Base-by-base conservation (phyloP, 768 basidiomycete species). In the Pleurotus giganteus region DNA sequence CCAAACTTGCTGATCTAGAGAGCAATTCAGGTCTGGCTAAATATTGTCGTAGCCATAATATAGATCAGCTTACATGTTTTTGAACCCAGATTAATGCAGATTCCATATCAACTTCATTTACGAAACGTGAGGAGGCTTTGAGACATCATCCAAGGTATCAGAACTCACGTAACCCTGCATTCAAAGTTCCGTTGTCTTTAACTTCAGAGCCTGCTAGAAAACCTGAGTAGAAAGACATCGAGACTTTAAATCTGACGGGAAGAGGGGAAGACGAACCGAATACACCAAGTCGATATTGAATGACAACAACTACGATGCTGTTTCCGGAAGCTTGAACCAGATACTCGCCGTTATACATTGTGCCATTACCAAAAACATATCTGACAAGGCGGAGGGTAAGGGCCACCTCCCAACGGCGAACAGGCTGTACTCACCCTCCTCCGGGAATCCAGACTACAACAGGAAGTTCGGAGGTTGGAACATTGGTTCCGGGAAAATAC, bases 51-150 rank as follows among this genome's bases (percentile, higher is more conserved):
- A 9, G 46, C 31, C 11, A 9, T 29, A 17, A 9, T 8, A 11
- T 21, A 45, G 7, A 19, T 15, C 11, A 8, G 21, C 65, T 31
- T 45, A 74, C 76, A 62, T 78, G 65, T 39, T 64, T 51, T 42
- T 75, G 74, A 3, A 78, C 73, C 77, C 76, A 78, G 50, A 65
- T 56, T 8, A 77, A 53, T 13, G 75, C 75, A 56, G 73, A 74
- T 36, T 74, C 66, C 58, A 78, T 75, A 51, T 78, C 77, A 57
- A 77, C 75, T 77, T 19, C 5, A 28, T 13, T 43, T 43, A 19
- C 8, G 9, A 23, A 37, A 12, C 13, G 21, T 17, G 26, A n/a
- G 9, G 21, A 12, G 26, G 12, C 26, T 27, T 47, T 15, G 46
- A 5, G 29, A 28, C 15, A n/a, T 4, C 15, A 15, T 12, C 27